These are phyloP conservation scores for Nephelium lappaceum DNA, from an alignment of 345 rosid species.

Conservation along the genomic window DNA sequence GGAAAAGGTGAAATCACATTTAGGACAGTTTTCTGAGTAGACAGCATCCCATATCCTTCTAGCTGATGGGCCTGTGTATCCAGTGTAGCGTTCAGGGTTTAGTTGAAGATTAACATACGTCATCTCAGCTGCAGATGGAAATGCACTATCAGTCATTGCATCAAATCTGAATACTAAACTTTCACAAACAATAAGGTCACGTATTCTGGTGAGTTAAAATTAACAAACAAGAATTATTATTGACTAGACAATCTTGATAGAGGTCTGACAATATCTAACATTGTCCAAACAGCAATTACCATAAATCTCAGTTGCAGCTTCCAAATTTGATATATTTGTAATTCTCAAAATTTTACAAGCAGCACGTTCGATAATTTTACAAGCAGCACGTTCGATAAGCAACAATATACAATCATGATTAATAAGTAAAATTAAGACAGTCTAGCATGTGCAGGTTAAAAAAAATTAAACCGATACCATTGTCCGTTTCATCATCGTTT, in stretches of 20 bases:
- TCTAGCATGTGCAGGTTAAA: conserved; percentile 3
- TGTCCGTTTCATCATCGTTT: conserved; percentile 68
- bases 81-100: conserved; percentile 93
- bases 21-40: conserved; percentile 89
- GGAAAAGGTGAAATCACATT: conserved; percentile 48
- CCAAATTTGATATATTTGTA: not conserved
- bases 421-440: not conserved
- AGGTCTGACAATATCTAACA: conserved; percentile 1
- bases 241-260: not conserved
- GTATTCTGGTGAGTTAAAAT: not conserved
- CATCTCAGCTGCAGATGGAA: conserved; percentile 70
- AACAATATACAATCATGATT: conserved; percentile 3
- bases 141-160: not conserved
- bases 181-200: not conserved
- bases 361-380: no score
- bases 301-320: conserved; percentile 4
- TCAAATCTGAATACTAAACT: conserved; percentile 11
- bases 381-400: conserved; percentile 9
- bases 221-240: not conserved
- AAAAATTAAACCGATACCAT: conserved; percentile 49
- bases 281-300: not conserved
- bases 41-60: conserved; percentile 97
- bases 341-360: no score
- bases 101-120: conserved; percentile 88
- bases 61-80: conserved; percentile 87